Evolutionary conservation across 2,329 filamentous ascomycete species (phyloP), one percentile per base, ranked within the genome.

Genomic region (Cadophora gregata): DNA sequence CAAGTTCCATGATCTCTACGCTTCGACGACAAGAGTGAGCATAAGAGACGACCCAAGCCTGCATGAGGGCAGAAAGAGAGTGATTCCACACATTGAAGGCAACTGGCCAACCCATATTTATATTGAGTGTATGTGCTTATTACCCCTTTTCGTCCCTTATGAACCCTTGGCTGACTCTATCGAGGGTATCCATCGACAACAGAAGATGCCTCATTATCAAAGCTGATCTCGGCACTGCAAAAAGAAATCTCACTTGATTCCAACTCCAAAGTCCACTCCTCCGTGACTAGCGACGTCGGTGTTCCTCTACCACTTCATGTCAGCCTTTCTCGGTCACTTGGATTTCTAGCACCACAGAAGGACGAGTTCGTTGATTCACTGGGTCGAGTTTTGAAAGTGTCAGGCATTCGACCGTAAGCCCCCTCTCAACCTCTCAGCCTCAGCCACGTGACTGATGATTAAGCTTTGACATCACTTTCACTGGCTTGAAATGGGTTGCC

Each of bases 101-200:
- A 93, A 93, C 78, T 99, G 96, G 96, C 93, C 95, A 1, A 93
- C 90, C 38, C 95, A 98, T 79, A 77, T 98, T 55, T 98, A 97
- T 78, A 83, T 97, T 65, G 95, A 98, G 81, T 99, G 96, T 96
- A 84, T 80, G 88, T 82, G 65, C 62, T 64, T 63, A 48, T 60
- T 12, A 33, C 53, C 60, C 21, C 27, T 36, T 48, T 12, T 58
- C 59, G 19, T 9, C 24, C 24, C 29, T 50, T 14, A 65, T 29
- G 50, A 45, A 64, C 48, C 58, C 67, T 45, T 59, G 12, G 65
- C 74, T 75, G 62, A 76, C 66, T 72, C 36, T 25, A 58, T 71
- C 63, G 70, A 89, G 86, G 86, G 88, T 82, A 84, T 76, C 88
- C 88, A 19, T 77, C 79, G 1, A 71, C 77, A 16, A 55, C 75